phyloP scores from a whole-genome alignment of 2,329 filamentous ascomycete species.

The Apiospora phragmitis region DNA sequence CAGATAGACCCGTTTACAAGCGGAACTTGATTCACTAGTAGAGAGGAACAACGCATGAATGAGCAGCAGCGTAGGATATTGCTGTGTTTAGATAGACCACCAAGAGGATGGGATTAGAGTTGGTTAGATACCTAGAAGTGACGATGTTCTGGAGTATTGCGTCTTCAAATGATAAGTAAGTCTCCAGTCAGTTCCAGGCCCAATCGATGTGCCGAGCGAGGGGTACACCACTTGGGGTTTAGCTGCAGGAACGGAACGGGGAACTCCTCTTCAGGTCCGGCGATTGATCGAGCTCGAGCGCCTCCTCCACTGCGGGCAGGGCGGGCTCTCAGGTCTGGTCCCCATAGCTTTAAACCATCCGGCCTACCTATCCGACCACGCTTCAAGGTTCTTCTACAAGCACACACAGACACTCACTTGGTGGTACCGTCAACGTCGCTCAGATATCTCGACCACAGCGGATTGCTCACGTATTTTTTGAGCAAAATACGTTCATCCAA shows the following conservation, averaged over 20 bases:
- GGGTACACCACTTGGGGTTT: background rate
- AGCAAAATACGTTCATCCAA: background rate
- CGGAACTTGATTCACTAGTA: background rate
- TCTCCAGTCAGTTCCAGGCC: background rate
- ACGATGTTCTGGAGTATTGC: slow-evolving; percentile 5
- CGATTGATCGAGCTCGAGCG: background rate
- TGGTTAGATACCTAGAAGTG: background rate
- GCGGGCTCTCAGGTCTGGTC: background rate
- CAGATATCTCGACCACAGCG: background rate
- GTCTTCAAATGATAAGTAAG: background rate
- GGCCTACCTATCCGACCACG: background rate
- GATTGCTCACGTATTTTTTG: background rate
- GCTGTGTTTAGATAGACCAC: background rate
- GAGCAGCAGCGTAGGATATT: background rate
- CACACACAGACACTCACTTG: background rate
- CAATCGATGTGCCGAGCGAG: background rate
- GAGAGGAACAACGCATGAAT: background rate
- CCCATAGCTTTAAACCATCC: background rate
- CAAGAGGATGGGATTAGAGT: background rate
- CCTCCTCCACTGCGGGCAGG: background rate
- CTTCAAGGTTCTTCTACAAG: background rate
- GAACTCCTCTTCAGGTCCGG: background rate
- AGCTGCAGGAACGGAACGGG: background rate
- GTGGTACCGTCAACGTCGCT: background rate
- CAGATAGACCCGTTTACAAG: background rate